Conservation (phyloP, 164 flowering plant species). For the Liriodendron chinense region DNA sequence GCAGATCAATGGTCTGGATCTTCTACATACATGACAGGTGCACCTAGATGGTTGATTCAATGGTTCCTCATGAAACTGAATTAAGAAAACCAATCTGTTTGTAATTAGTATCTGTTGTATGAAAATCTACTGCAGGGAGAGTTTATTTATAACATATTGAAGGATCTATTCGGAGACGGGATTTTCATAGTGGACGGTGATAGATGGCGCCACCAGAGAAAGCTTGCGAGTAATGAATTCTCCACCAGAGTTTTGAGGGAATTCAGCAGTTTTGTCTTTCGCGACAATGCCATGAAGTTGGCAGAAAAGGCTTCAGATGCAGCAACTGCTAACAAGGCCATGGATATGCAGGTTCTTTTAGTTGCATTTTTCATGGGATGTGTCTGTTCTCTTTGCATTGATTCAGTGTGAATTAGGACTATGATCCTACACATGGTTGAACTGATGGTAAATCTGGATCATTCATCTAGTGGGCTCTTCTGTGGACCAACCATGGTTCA, state of each 20-base stretch:
- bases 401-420: not conserved
- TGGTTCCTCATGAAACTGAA: no score
- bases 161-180: conserved; percentile 53
- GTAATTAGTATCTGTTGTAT: no score
- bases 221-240: conserved; percentile 70
- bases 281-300: conserved; percentile 52
- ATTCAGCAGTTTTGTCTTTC: conserved; percentile 55
- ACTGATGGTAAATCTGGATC: no score
- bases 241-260: conserved; percentile 63
- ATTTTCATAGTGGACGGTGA: conserved; percentile 67
- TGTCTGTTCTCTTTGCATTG: not conserved
- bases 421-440: no score
- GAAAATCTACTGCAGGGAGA: conserved; percentile 29
- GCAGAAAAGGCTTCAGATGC: conserved; percentile 26
- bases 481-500: no score
- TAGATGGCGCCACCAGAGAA: conserved; percentile 66
- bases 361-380: not conserved
- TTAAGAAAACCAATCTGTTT: no score
- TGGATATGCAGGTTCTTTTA: conserved; percentile 50
- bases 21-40: no score
- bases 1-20: no score
- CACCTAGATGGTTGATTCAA: no score
- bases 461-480: no score
- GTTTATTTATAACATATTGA: conserved; percentile 11
- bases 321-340: conserved; percentile 16